Evolutionary conservation across 352 stramenopile genomes (phyloP).

Genomic region (Pythium inflatum): DNA sequence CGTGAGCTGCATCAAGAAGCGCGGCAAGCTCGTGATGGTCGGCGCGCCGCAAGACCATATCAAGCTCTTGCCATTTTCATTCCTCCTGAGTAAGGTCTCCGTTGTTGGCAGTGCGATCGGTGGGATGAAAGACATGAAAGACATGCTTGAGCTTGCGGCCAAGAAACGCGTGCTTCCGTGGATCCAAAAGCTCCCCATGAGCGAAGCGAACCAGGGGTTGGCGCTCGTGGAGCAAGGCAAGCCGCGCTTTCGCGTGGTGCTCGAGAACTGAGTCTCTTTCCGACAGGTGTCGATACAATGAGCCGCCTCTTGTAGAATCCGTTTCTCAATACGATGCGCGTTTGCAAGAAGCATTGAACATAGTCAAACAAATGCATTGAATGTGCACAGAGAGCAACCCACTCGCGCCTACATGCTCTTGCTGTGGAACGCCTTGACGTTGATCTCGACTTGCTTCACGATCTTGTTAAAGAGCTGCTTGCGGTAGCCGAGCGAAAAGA

Average conservation of each 20-base stretch:
- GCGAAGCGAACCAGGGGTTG: slow-evolving; percentile 7
- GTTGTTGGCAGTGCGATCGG: slow-evolving; percentile 7
- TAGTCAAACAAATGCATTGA: no score
- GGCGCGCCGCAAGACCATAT: slow-evolving; percentile 26
- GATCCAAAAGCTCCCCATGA: slow-evolving; percentile 19
- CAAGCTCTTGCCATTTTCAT: background rate
- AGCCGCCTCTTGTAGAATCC: no score
- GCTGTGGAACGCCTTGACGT: slow-evolving; percentile 63
- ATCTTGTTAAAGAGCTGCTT: slow-evolving; percentile 66
- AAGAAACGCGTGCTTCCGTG: slow-evolving; percentile 2
- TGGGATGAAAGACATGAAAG: slow-evolving; percentile 14
- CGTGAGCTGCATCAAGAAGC: slow-evolving; percentile 21
- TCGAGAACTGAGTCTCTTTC: slow-evolving; percentile 2
- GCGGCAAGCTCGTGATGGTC: slow-evolving; percentile 38
- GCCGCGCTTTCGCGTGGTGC: slow-evolving; percentile 6
- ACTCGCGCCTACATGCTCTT: slow-evolving; percentile 12
- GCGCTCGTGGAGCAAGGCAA: slow-evolving; percentile 15
- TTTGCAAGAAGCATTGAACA: no score
- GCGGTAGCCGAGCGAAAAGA: slow-evolving; percentile 82
- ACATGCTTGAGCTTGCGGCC: slow-evolving; percentile 15
- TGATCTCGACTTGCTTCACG: slow-evolving; percentile 60
- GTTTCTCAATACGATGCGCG: no score
- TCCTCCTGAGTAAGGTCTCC: slow-evolving; percentile 52
- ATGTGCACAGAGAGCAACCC: no score
- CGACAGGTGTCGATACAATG: no score